A percentile compares a stretch with the other conserved stretches of the same genome.
phyloP scores from a whole-genome alignment of 805 yeast genomes.

The Ogataea nitratoaversa region DNA sequence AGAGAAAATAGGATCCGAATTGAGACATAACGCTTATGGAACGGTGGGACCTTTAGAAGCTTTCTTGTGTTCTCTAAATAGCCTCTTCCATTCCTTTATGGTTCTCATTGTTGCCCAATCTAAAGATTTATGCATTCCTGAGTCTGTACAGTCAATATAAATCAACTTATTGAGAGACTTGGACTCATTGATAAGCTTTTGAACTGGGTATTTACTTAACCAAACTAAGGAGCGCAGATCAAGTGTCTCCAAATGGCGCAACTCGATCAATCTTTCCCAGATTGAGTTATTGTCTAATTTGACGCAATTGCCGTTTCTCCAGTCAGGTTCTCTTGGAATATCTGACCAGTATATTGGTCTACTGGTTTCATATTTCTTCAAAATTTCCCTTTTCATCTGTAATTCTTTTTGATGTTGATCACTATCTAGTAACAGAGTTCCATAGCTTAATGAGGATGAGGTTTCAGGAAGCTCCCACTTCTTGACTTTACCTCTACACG shows the following conservation, averaged over 20 bases:
- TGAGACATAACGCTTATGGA: no score
- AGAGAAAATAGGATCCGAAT: no score
- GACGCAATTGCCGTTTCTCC: constrained; percentile 26
- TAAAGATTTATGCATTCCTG: constrained; percentile 47
- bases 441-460: constrained; percentile 8
- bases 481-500: constrained; percentile 15
- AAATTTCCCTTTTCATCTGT: constrained; percentile 19
- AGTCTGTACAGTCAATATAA: constrained; percentile 39
- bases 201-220: constrained; percentile 26
- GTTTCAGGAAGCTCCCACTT: not conserved
- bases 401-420: constrained; percentile 11
- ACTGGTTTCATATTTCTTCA: constrained; percentile 10
- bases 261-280: constrained; percentile 20
- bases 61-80: constrained; percentile 11
- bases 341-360: constrained; percentile 26
- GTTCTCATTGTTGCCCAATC: constrained; percentile 38
- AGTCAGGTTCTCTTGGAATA: constrained; percentile 32
- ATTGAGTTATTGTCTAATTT: constrained; percentile 46
- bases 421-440: constrained; percentile 32
- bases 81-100: constrained; percentile 23
- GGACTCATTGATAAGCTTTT: constrained; percentile 15
- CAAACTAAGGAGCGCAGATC: constrained; percentile 34
- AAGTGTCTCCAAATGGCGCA: constrained; percentile 17
- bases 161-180: constrained; percentile 12
- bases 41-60: no score